phyloP scores from a whole-genome alignment of 345 rosid genomes.

The Aethionema arabicum region DNA sequence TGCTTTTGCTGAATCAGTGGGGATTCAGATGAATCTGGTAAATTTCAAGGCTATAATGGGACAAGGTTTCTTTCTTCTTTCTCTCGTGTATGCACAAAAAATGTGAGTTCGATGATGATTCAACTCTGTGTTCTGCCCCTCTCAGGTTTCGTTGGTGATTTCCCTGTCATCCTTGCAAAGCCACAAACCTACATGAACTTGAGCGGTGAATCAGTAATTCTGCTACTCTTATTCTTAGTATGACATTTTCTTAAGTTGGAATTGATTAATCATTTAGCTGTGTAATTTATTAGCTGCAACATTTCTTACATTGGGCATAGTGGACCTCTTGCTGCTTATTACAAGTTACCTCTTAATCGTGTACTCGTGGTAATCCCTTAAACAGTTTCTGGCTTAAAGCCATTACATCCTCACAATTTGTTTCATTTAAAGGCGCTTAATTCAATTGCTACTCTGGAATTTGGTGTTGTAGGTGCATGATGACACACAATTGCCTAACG shows the following conservation, averaged over 20 bases:
- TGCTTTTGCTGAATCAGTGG: constrained; percentile 61
- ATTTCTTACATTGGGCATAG: constrained; percentile 39
- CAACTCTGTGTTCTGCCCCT: neutral
- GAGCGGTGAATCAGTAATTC: constrained; percentile 88
- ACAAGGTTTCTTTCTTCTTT: constrained; percentile 45
- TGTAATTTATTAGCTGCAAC: constrained; percentile 7
- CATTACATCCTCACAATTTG: neutral
- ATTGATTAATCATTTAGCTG: neutral
- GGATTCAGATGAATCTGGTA: constrained; percentile 48
- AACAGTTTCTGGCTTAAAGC: constrained; percentile 10
- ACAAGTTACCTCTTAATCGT: constrained; percentile 80
- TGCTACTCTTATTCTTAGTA: constrained; percentile 19
- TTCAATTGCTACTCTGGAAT: constrained; percentile 2
- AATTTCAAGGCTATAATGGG: constrained; percentile 74
- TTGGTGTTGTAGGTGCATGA: constrained; percentile 65
- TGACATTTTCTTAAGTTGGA: no score
- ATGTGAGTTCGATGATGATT: constrained; percentile 13
- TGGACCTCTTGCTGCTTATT: constrained; percentile 94
- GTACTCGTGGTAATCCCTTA: constrained; percentile 72
- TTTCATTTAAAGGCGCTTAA: no score
- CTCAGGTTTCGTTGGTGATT: constrained; percentile 57
- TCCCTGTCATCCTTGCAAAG: constrained; percentile 64
- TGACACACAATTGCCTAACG: constrained; percentile 76
- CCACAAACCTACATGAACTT: constrained; percentile 94
- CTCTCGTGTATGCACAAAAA: neutral